A percentile compares a stretch with the other conserved stretches of the same genome.
Conservation (phyloP, 305 asterid species). For the Euphrasia arctica region DNA sequence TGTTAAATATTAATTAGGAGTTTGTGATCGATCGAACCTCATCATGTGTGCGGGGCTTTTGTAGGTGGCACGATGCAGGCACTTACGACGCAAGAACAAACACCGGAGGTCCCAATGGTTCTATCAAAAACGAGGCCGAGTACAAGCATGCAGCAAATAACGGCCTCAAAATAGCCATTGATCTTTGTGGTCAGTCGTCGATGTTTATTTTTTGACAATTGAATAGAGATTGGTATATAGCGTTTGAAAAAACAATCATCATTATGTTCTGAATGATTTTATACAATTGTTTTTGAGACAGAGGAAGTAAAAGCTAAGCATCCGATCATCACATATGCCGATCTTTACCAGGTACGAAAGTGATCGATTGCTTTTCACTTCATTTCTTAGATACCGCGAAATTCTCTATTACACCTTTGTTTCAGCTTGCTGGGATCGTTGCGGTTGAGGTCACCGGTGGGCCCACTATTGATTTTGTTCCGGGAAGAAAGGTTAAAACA, state of each 20-base stretch:
- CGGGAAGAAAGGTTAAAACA: constrained; percentile 75
- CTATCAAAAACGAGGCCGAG: constrained; percentile 66
- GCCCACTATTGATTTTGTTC: constrained; percentile 65
- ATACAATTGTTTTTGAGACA: constrained; percentile 34
- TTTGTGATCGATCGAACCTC: constrained; percentile 8
- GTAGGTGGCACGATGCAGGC: constrained; percentile 98
- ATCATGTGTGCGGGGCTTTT: not conserved
- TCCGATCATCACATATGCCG: constrained; percentile 76
- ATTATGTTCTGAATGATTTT: constrained; percentile 14
- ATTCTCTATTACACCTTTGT: no score
- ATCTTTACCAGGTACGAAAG: constrained; percentile 73
- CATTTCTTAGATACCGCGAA: not conserved
- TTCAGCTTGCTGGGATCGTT: constrained; percentile 92
- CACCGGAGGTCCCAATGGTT: constrained; percentile 94
- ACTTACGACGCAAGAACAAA: constrained; percentile 75
- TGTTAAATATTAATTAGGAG: not conserved
- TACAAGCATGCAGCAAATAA: constrained; percentile 55
- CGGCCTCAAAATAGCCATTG: constrained; percentile 69
- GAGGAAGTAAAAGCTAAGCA: constrained; percentile 67
- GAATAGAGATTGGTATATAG: no score
- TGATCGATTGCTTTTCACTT: constrained; percentile 9
- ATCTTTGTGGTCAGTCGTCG: constrained; percentile 63
- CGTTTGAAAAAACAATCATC: no score
- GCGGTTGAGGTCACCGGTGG: constrained; percentile 96
- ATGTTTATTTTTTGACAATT: not conserved